A percentile compares a stretch with the other conserved stretches of the same genome.
Evolutionary conservation across 2,329 filamentous ascomycete species (phyloP).

Genomic region (Boeremia exigua): DNA sequence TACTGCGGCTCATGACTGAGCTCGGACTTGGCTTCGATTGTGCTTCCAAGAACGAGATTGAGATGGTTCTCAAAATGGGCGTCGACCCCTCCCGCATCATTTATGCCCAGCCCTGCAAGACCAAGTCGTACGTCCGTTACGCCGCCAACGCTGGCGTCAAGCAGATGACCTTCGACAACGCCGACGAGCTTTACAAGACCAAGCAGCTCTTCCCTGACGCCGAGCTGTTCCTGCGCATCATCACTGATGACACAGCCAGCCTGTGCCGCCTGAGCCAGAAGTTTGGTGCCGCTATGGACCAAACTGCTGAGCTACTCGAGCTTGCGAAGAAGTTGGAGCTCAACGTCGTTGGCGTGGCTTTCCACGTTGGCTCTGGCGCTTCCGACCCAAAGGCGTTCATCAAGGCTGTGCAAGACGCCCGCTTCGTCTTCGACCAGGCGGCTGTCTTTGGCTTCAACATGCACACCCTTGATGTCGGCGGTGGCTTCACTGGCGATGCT

Average conservation of each 20-base stretch:
- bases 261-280: slow-evolving; percentile 96
- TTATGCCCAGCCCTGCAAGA: slow-evolving; percentile 99
- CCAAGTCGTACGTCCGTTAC: slow-evolving; percentile 94
- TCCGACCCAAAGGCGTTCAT: slow-evolving; percentile 91
- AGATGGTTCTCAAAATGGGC: slow-evolving; percentile 83
- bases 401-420: slow-evolving; percentile 89
- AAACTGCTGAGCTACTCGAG: slow-evolving; percentile 75
- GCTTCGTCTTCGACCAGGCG: slow-evolving; percentile 86
- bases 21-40: slow-evolving; percentile 97
- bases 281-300: slow-evolving; percentile 90
- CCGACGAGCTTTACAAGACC: slow-evolving; percentile 97
- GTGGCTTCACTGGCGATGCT: slow-evolving; percentile 89
- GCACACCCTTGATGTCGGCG: slow-evolving; percentile 90
- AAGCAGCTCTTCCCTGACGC: slow-evolving; percentile 88
- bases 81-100: slow-evolving; percentile 91
- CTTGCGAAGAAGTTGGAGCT: slow-evolving; percentile 82
- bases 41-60: slow-evolving; percentile 96
- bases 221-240: slow-evolving; percentile 91
- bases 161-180: slow-evolving; percentile 99
- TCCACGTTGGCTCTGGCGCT: slow-evolving; percentile 96
- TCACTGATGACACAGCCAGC: slow-evolving; percentile 94
- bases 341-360: slow-evolving; percentile 94
- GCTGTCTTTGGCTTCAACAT: slow-evolving; percentile 76
- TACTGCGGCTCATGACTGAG: slow-evolving; percentile 84
- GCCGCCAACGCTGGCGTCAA: slow-evolving; percentile 84